Percentiles rank a stretch among this genome's conserved stretches.
phyloP scores from a whole-genome alignment of 2,329 filamentous ascomycete genomes.

The Lasiodiplodia hormozganensis region DNA sequence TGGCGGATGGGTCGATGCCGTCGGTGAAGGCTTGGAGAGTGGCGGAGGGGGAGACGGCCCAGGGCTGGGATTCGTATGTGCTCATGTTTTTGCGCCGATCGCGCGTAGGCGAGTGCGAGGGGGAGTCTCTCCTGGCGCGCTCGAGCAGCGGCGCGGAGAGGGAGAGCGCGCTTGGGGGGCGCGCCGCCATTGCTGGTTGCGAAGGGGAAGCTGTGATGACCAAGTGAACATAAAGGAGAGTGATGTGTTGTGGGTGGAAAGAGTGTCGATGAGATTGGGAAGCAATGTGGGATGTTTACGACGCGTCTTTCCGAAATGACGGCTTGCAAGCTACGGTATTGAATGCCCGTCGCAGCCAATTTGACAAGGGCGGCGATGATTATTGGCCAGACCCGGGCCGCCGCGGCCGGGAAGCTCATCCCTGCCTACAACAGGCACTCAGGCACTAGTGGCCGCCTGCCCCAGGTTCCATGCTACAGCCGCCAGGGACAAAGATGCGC shows the following conservation, averaged over 20 bases:
- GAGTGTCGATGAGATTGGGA: constrained; percentile 23
- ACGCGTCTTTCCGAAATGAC: constrained; percentile 36
- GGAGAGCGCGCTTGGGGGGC: constrained; percentile 38
- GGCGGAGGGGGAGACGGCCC: constrained; percentile 43
- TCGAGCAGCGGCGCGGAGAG: constrained; percentile 28
- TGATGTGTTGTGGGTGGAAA: constrained; percentile 44
- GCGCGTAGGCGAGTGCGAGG: constrained; percentile 28
- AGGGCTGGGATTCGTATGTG: constrained; percentile 32
- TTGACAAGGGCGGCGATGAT: background rate
- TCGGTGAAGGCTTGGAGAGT: constrained; percentile 53
- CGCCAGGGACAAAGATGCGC: constrained; percentile 5
- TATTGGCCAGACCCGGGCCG: background rate
- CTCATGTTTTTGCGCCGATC: constrained; percentile 27
- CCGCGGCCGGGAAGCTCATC: background rate
- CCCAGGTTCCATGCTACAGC: background rate
- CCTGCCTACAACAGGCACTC: too few relatives aligned
- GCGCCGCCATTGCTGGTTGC: constrained; percentile 41
- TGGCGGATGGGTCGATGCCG: constrained; percentile 52
- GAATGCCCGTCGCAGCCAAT: constrained; percentile 6
- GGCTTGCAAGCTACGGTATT: constrained; percentile 5
- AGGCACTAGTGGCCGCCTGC: background rate
- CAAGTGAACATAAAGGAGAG: constrained; percentile 34
- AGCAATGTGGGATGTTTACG: constrained; percentile 38
- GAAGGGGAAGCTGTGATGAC: constrained; percentile 28
- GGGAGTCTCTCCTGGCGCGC: constrained; percentile 25